phyloP scores from a whole-genome alignment of 306 rosid species.

The Cyclanthera cordifolia region DNA sequence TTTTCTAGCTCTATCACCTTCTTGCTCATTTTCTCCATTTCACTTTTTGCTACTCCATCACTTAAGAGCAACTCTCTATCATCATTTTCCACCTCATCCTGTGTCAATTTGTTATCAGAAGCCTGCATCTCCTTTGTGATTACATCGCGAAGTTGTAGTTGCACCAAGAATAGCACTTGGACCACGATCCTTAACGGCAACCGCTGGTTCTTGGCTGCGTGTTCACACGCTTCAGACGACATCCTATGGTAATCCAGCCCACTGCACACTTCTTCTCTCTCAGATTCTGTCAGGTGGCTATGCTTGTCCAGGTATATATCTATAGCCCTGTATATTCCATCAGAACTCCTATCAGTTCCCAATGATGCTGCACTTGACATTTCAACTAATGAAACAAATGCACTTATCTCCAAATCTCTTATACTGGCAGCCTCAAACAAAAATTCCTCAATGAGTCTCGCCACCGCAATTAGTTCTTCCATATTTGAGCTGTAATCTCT shows the following conservation, averaged over 20 bases:
- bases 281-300: constrained; percentile 28
- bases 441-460: constrained; percentile 37
- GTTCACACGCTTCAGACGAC: constrained; percentile 39
- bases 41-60: constrained; percentile 15
- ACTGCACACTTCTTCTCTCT: constrained; percentile 34
- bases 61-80: constrained; percentile 2
- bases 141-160: constrained; percentile 27
- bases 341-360: constrained; percentile 28
- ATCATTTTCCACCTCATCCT: constrained; percentile 14
- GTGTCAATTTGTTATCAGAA: constrained; percentile 5
- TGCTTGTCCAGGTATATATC: constrained; percentile 34
- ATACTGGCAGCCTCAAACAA: constrained; percentile 28
- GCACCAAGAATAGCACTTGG: constrained; percentile 31
- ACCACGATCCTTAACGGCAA: constrained; percentile 36
- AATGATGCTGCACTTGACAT: constrained; percentile 26
- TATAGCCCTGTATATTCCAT: constrained; percentile 38
- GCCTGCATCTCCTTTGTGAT: constrained; percentile 22
- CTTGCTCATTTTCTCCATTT: constrained; percentile 27
- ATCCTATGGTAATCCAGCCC: constrained; percentile 34
- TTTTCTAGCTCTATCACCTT: constrained; percentile 35
- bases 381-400: constrained; percentile 33
- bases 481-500: constrained; percentile 18
- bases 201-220: constrained; percentile 35
- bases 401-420: constrained; percentile 22
- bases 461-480: constrained; percentile 23